phyloP scores from a whole-genome alignment of 1,284 basidiomycete genomes.

The Trichosporon sp. region DNA sequence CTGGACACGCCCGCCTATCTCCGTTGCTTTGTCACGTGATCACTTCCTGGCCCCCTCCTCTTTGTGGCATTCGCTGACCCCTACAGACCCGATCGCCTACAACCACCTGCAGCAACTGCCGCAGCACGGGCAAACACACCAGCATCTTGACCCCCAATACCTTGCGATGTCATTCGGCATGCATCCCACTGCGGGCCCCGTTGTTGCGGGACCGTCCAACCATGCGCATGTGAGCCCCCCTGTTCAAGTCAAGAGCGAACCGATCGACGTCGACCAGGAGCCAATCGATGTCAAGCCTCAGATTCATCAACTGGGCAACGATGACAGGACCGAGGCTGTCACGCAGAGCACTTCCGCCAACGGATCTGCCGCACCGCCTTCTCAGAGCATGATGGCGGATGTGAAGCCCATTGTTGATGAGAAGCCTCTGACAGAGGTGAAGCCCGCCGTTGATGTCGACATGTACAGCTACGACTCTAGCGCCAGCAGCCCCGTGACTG shows the following conservation, averaged over 20 bases:
- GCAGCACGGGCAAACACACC: neutral
- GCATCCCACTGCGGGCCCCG: neutral
- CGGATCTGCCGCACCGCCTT: neutral
- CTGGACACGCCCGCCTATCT: neutral
- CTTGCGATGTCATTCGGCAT: neutral
- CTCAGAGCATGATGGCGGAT: neutral
- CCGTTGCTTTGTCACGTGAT: neutral
- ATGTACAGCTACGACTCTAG: neutral
- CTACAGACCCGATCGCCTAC: neutral
- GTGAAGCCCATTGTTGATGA: neutral
- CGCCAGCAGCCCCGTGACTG: neutral
- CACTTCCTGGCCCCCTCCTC: neutral
- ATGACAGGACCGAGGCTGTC: neutral
- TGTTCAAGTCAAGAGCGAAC: neutral
- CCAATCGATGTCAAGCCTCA: neutral
- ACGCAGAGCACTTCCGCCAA: neutral
- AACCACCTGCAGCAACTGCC: neutral
- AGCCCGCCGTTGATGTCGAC: neutral
- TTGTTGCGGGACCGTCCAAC: neutral
- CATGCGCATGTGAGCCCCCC: neutral
- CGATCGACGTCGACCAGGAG: neutral
- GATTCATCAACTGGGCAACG: neutral
- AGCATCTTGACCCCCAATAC: neutral
- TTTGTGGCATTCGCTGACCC: neutral
- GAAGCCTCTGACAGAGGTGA: neutral